phyloP scores from a whole-genome alignment of 1,284 basidiomycete genomes.

The Ceratobasidium papillatum region DNA sequence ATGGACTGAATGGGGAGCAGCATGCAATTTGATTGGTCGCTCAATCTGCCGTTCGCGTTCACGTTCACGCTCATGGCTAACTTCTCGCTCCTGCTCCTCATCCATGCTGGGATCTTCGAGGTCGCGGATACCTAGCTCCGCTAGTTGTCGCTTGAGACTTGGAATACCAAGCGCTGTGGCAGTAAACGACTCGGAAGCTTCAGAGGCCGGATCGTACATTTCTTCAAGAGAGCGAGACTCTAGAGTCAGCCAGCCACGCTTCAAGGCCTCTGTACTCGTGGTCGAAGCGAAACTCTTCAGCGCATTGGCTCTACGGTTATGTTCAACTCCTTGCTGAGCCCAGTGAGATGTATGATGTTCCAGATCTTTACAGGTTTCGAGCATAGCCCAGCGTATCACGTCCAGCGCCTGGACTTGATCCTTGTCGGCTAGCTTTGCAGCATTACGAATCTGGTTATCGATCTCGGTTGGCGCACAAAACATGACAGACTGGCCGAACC shows the following conservation, averaged over 20 bases:
- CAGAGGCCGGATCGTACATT: constrained; percentile 51
- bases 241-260: constrained; percentile 53
- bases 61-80: constrained; percentile 46
- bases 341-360: constrained; percentile 32
- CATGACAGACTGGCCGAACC: constrained; percentile 60
- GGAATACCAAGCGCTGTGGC: not conserved
- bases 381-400: constrained; percentile 39
- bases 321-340: constrained; percentile 59
- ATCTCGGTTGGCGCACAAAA: constrained; percentile 63
- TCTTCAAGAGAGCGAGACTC: constrained; percentile 55
- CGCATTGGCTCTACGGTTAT: constrained; percentile 52
- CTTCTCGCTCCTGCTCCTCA: constrained; percentile 63
- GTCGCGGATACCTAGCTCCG: too few species aligned
- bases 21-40: constrained; percentile 15
- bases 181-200: not conserved
- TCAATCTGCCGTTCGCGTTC: constrained; percentile 36
- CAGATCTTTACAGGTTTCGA: constrained; percentile 37
- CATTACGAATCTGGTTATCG: constrained; percentile 55
- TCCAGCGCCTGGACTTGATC: not conserved
- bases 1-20: constrained; percentile 11
- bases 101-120: constrained; percentile 49
- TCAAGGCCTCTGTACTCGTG: constrained; percentile 43
- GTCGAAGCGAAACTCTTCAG: not conserved
- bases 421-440: not conserved
- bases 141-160: constrained; percentile 18